A percentile compares a stretch with the other conserved stretches of the same genome.
These are phyloP conservation scores for Fragilariopsis cylindrus DNA, from an alignment of 108 stramenopile genomes.

Conservation along the genomic window DNA sequence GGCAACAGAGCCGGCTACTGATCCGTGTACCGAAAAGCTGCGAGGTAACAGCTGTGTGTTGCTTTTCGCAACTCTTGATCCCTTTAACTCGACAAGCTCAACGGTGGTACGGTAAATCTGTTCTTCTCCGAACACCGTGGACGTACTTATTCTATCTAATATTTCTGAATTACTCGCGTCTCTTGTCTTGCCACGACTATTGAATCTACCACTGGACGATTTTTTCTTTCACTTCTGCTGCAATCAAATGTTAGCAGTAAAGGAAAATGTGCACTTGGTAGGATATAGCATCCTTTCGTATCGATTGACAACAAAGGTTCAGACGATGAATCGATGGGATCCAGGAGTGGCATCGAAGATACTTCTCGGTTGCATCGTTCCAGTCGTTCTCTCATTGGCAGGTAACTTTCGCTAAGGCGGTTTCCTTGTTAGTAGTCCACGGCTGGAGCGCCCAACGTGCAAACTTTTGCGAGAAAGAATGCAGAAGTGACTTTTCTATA, in stretches of 20 bases:
- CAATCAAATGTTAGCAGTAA: conserved; percentile 77
- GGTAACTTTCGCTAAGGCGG: conserved; percentile 66
- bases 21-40: conserved; percentile 52
- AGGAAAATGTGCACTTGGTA: conserved; percentile 88
- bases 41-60: not conserved
- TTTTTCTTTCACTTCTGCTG: conserved; percentile 7
- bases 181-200: not conserved
- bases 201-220: not conserved
- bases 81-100: conserved; percentile 37
- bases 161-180: not conserved
- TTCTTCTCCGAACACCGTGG: conserved; percentile 35
- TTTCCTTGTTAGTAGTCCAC: conserved; percentile 80
- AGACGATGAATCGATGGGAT: conserved; percentile 66
- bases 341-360: conserved; percentile 44
- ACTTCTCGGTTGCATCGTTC: conserved; percentile 27
- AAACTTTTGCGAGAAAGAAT: conserved; percentile 75
- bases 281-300: conserved; percentile 72
- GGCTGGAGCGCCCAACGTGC: conserved; percentile 80
- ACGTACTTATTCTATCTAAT: not conserved
- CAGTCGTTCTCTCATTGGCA: conserved; percentile 58
- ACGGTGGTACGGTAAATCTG: conserved; percentile 64
- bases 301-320: conserved; percentile 62
- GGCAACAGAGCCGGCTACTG: conserved; percentile 64
- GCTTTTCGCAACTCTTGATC: not conserved
- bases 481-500: conserved; percentile 69